phyloP scores from a whole-genome alignment of 1,284 basidiomycete genomes.

The Leccinum pachyderme region DNA sequence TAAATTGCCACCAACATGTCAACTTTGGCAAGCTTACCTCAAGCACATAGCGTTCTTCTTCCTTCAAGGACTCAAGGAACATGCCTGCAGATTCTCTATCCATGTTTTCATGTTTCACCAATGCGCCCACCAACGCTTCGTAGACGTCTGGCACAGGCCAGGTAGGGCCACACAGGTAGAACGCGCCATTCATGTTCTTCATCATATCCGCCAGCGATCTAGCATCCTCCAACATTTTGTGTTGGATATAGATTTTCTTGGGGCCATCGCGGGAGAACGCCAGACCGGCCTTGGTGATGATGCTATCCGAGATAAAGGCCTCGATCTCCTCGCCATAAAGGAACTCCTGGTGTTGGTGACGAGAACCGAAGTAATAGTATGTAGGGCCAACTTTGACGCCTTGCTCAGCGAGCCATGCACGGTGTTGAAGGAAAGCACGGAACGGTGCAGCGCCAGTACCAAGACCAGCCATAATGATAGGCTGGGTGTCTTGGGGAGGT shows the following conservation, averaged over 20 bases:
- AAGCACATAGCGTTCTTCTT: constrained; percentile 95
- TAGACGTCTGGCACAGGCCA: constrained; percentile 99
- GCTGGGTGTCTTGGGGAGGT: constrained; percentile 82
- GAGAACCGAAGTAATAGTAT: constrained; percentile 98
- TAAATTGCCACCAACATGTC: background rate
- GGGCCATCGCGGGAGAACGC: constrained; percentile 95
- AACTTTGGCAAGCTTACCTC: constrained; percentile 62
- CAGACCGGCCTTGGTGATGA: constrained; percentile 87
- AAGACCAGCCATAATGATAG: constrained; percentile 97
- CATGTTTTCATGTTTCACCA: constrained; percentile 72
- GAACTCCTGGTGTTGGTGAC: constrained; percentile 92
- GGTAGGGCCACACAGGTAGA: constrained; percentile 97
- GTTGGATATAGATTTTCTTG: constrained; percentile 97
- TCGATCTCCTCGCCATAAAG: constrained; percentile 94
- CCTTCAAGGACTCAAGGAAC: constrained; percentile 90
- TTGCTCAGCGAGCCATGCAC: constrained; percentile 78
- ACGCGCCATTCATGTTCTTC: constrained; percentile 71
- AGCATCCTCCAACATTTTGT: constrained; percentile 95
- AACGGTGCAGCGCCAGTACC: constrained; percentile 98
- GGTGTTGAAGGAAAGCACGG: constrained; percentile 96
- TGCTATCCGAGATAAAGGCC: constrained; percentile 76
- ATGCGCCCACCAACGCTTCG: constrained; percentile 82
- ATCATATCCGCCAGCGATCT: constrained; percentile 75
- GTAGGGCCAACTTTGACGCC: constrained; percentile 85
- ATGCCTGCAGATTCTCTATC: constrained; percentile 71